phyloP scores from a whole-genome alignment of 768 basidiomycete species.

The Tricholoma matsutake region DNA sequence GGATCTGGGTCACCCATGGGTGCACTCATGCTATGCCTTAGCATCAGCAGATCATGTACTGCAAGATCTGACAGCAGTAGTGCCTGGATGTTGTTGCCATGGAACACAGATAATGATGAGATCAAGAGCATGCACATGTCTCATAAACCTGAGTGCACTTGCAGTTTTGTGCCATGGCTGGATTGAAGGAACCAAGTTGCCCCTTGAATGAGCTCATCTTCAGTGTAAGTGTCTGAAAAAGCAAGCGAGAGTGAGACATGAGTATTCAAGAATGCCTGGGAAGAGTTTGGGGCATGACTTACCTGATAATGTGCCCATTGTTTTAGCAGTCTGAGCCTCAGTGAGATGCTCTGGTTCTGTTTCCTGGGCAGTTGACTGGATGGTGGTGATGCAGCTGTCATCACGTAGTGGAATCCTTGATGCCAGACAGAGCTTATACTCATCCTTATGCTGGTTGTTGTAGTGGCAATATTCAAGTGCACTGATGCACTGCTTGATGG shows the following conservation, averaged over 20 bases:
- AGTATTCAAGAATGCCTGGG: too few species aligned
- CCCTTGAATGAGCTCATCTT: constrained; percentile 14
- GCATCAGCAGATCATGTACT: constrained; percentile 11
- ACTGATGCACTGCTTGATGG: constrained; percentile 27
- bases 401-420: constrained; percentile 16
- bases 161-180: not conserved
- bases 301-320: not conserved
- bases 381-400: constrained; percentile 13
- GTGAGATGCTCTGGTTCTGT: constrained; percentile 17
- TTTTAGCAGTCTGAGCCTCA: constrained; percentile 20
- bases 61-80: constrained; percentile 26
- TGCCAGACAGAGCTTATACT: constrained; percentile 15
- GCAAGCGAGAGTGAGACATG: constrained; percentile 1
- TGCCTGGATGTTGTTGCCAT: constrained; percentile 24
- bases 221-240: constrained; percentile 6
- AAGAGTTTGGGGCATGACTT: too few species aligned
- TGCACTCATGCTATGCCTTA: too few species aligned
- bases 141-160: constrained; percentile 15
- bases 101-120: constrained; percentile 24
- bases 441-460: too few species aligned
- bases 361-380: not conserved
- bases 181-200: constrained; percentile 21
- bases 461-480: constrained; percentile 24
- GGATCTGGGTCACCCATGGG: too few species aligned
- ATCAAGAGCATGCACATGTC: constrained; percentile 30